Evolutionary conservation across 805 yeast genomes (phyloP), one percentile per base, ranked within the genome.

Genomic region (Hanseniaspora occidentalis): DNA sequence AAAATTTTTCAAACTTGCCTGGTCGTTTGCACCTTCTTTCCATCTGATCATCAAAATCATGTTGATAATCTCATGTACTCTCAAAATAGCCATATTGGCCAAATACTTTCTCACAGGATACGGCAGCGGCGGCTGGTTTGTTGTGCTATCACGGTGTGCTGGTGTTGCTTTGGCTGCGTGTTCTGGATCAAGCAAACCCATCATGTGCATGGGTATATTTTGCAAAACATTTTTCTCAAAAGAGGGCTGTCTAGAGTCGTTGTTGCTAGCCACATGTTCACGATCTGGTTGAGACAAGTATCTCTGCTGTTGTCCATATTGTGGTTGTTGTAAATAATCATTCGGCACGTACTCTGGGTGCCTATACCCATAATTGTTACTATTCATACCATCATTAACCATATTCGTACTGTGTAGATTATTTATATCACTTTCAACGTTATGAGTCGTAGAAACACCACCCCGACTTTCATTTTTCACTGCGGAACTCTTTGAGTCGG

Each of bases 21-120:
- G 51, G 42, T 65, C 67, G 37, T 26, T 17, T 8, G 29, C 21
- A 2, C 29, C 6, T 9, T 22, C 13, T 11, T 13, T 62, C 64
- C 1, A 62, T 60, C 36, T 64, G 67, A 9, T 67, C 72, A 6
- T 66, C 60, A 3, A 67, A 58, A 9, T 60, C 58, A 40, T 50
- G 44, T 73, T 78, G 33, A 73, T 62, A 24, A 71, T 62, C 35
- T 71, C 76, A 46, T 73, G 56, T 10, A 75, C 55, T 40, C 73
- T 63, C 39, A 73, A 54, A 6, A 74, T 62, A 1, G 79, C 79
- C 29, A 67, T 61, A 41, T 72, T 69, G 1, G 76, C 66, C 21
- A 69, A 58, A 36, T 62, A 61, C 43, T 62, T 63, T 42, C 69
- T 57, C 25, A 47, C 47, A 9, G 53, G 50, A 31, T 52, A 59